Evolutionary conservation across 257 asterid species (phyloP), one percentile per base, ranked within the genome.

Genomic region (Solanum pinnatisectum): DNA sequence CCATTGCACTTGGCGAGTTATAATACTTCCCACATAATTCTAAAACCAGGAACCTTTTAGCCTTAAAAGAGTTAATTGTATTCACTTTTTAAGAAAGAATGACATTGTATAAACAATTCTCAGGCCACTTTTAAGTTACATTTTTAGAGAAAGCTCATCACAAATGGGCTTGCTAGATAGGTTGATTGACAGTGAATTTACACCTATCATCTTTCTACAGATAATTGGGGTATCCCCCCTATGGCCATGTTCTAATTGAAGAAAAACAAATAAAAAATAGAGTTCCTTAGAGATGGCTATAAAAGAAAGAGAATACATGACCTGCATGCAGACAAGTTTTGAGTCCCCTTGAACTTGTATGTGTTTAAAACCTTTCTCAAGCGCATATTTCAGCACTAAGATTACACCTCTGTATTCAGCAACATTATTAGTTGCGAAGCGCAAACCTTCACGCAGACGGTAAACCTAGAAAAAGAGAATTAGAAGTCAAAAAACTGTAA

Each of bases 261-360:
- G 84, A 4, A 77, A 77, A 1, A 6, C 2, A 40, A 77, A 12
- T 27, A 35, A n/a, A 76, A n/a, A 5, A 9, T 76, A 74, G 56
- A 37, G 20, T n/a, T 76, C 44, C 33, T 1, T 2, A 76, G 33
- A 76, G 83, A 76, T 76, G 56, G 16, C 5, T 74, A 56, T 89
- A 20, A 60, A 59, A 78, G 65, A 83, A 71, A 52, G 73, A 89
- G 30, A 44, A 37, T 83, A 32, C 9, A 39, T 89, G 88, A 97
- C 99, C 99, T 97, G 99, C 99, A 97, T 96, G 95, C 99, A 97
- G 67, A 97, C 99, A 88, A 96, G 99, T 92, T 97, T 95, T 79
- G 99, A 97, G 92, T 97, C 99, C 86, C 99, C 99, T 88, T 92
- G 96, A 83, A 95, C 95, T 35, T 95, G 95, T 86, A 96, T 92